Percentiles rank a stretch among this genome's conserved stretches.
Evolutionary conservation across 73 alveolate genomes (phyloP).

Genomic region (Tetrahymena elliotti): DNA sequence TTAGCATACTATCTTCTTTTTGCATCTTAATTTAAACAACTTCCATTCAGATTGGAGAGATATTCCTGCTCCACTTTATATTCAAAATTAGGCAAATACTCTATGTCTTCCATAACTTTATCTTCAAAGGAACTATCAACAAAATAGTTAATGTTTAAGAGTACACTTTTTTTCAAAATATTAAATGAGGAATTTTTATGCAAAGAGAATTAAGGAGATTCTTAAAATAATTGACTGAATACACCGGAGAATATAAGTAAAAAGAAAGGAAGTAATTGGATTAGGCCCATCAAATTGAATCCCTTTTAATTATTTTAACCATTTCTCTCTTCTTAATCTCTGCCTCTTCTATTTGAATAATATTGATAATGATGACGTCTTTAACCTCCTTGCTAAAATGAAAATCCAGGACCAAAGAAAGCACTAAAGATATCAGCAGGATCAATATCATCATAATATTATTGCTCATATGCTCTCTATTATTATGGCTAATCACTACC

Average conservation of each 20-base stretch:
- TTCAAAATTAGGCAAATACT: not conserved
- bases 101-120: not conserved
- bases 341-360: not conserved
- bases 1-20: not conserved
- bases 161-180: not conserved
- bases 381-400: not conserved
- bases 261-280: not conserved
- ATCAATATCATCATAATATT: conserved; percentile 24
- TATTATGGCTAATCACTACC: conserved; percentile 36
- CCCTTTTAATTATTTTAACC: not conserved
- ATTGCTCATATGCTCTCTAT: conserved; percentile 6
- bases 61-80: not conserved
- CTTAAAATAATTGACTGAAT: not conserved
- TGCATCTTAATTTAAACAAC: not conserved
- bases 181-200: not conserved
- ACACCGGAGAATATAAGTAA: not conserved
- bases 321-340: not conserved
- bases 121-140: not conserved
- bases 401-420: not conserved
- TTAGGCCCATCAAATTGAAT: not conserved
- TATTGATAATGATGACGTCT: not conserved
- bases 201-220: not conserved
- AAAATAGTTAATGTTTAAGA: not conserved
- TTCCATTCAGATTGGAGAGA: not conserved
- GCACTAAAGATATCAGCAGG: conserved; percentile 25